A percentile compares a stretch with the other conserved stretches of the same genome.
phyloP scores from a whole-genome alignment of 2,329 filamentous ascomycete genomes.

The Elsinoe arachidis region DNA sequence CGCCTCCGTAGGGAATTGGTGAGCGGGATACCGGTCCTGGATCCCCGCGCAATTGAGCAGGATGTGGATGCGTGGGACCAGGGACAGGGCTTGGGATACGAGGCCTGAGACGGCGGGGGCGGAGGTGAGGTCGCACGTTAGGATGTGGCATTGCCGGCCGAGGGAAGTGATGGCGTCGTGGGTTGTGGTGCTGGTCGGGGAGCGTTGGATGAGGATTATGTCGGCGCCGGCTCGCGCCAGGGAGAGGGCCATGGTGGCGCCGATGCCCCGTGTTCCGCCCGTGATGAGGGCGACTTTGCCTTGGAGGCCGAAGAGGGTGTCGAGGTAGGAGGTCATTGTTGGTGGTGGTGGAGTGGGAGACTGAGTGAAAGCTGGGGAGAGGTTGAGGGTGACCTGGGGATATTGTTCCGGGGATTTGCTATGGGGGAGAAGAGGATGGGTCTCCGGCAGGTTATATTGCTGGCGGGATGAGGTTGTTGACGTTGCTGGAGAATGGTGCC shows the following conservation, averaged over 20 bases:
- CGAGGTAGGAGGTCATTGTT: slow-evolving; percentile 28
- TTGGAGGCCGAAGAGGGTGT: slow-evolving; percentile 41
- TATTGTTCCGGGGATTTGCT: background rate
- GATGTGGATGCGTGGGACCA: slow-evolving; percentile 60
- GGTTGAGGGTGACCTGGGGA: no score
- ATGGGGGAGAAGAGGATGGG: background rate
- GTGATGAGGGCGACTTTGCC: slow-evolving; percentile 43
- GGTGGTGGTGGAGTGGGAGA: background rate
- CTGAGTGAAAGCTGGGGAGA: background rate
- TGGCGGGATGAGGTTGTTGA: slow-evolving; percentile 12
- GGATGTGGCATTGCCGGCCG: slow-evolving; percentile 58
- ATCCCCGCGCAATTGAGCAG: slow-evolving; percentile 83
- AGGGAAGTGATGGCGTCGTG: slow-evolving; percentile 54
- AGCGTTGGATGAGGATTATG: slow-evolving; percentile 45
- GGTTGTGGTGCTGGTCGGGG: slow-evolving; percentile 49
- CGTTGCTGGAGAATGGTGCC: slow-evolving; percentile 7
- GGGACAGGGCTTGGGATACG: slow-evolving; percentile 51
- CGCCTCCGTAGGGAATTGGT: slow-evolving; percentile 66
- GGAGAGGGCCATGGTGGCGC: slow-evolving; percentile 43
- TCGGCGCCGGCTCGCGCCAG: slow-evolving; percentile 44
- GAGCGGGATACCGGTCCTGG: slow-evolving; percentile 66
- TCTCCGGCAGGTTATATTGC: background rate
- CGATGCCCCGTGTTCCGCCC: slow-evolving; percentile 43
- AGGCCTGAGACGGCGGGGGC: slow-evolving; percentile 52
- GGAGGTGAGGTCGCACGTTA: slow-evolving; percentile 60